A percentile compares a stretch with the other conserved stretches of the same genome.
Evolutionary conservation across 2,329 filamentous ascomycete species (phyloP).

Genomic region (Botrytis porri): DNA sequence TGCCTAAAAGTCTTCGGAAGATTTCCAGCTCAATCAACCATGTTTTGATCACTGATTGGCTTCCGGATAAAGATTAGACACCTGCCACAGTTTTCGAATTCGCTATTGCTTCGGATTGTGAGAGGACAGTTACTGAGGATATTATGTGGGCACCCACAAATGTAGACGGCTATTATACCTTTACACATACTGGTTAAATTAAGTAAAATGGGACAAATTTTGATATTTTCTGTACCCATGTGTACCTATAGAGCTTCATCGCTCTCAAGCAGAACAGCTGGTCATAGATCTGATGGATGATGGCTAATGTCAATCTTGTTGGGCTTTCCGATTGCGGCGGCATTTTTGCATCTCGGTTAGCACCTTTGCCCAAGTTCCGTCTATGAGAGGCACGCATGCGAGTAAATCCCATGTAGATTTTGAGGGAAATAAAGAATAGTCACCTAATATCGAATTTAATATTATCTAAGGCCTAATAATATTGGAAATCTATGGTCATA

Average conservation of each 20-base stretch:
- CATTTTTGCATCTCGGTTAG: background rate
- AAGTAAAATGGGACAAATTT: background rate
- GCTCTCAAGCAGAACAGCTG: too few relatives aligned
- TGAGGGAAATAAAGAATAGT: background rate
- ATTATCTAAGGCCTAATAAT: background rate
- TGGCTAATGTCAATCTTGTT: background rate
- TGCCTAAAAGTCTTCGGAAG: too few relatives aligned
- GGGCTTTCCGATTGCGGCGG: too few relatives aligned
- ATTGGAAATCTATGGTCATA: background rate
- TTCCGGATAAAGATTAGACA: background rate
- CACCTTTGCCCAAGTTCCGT: background rate
- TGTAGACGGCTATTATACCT: background rate
- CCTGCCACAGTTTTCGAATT: background rate
- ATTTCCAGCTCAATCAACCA: background rate
- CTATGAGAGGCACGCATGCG: background rate
- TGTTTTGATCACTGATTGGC: background rate
- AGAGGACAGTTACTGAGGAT: rapidly evolving
- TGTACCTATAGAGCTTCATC: background rate
- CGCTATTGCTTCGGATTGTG: background rate
- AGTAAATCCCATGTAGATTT: background rate
- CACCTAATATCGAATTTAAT: background rate
- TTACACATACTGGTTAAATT: background rate
- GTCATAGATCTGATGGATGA: background rate
- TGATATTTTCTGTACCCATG: too few relatives aligned
- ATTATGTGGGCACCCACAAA: background rate